phyloP scores from a whole-genome alignment of 192 early-diverging fungal species.

The Powellomyces hirtus region DNA sequence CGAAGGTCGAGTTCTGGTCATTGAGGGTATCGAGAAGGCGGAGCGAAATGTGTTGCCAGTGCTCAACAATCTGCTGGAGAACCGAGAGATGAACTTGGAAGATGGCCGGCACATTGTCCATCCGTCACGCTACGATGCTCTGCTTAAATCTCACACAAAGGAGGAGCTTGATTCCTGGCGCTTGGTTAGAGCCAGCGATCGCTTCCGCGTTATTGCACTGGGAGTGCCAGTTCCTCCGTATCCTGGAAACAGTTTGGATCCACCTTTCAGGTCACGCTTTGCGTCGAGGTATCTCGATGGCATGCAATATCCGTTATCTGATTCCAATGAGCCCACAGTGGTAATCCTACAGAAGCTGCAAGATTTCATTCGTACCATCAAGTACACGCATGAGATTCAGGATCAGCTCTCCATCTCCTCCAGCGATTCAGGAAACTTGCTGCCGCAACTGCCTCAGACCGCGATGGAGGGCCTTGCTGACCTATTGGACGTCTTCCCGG shows the following conservation, averaged over 20 bases:
- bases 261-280: constrained; percentile 77
- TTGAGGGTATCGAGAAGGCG: constrained; percentile 68
- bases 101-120: constrained; percentile 77
- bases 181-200: constrained; percentile 63
- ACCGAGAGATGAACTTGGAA: constrained; percentile 80
- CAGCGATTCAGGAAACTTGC: constrained; percentile 5
- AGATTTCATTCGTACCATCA: constrained; percentile 40
- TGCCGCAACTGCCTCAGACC: constrained; percentile 32
- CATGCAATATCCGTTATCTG: background rate
- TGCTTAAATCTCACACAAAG: constrained; percentile 47
- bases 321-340: background rate
- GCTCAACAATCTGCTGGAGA: constrained; percentile 82
- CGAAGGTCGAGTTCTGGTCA: constrained; percentile 45
- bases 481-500: constrained; percentile 18
- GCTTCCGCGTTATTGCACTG: constrained; percentile 73
- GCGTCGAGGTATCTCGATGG: constrained; percentile 57
- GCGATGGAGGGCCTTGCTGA: constrained; percentile 13
- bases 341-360: constrained; percentile 16
- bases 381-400: constrained; percentile 34
- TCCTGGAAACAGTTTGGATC: constrained; percentile 61
- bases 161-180: constrained; percentile 54
- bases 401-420: constrained; percentile 18
- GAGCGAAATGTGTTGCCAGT: constrained; percentile 84
- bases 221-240: constrained; percentile 63
- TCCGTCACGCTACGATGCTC: constrained; percentile 63